Conservation (phyloP, 1,139 yeast species). For the Protomyces lactucae-debilis region DNA sequence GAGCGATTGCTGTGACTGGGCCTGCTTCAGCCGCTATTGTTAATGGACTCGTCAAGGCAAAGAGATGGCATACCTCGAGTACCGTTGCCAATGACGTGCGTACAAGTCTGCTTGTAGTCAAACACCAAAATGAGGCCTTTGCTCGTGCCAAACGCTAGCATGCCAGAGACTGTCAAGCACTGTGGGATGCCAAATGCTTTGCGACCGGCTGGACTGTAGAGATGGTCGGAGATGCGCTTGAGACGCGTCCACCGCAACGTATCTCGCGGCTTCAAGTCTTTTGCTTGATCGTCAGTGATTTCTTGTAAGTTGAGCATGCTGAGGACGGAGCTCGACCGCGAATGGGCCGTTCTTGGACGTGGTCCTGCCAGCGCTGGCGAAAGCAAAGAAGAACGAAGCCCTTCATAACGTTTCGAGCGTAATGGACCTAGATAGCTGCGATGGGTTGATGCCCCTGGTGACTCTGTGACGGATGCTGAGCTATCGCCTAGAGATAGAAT, state of each 20-base stretch:
- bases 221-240: slow-evolving; percentile 42
- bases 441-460: neutral
- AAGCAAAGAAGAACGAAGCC: slow-evolving; percentile 30
- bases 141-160: slow-evolving; percentile 59
- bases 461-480: neutral
- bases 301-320: slow-evolving; percentile 28
- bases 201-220: slow-evolving; percentile 43
- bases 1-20: slow-evolving; percentile 46
- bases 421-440: slow-evolving; percentile 26
- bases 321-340: slow-evolving; percentile 26
- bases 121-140: slow-evolving; percentile 57
- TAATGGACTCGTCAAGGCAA: neutral
- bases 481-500: neutral
- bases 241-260: slow-evolving; percentile 47
- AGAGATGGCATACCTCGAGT: slow-evolving; percentile 30
- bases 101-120: slow-evolving; percentile 56
- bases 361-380: slow-evolving; percentile 30
- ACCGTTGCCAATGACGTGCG: slow-evolving; percentile 42
- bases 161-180: slow-evolving; percentile 48
- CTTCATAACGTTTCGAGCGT: slow-evolving; percentile 29
- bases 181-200: slow-evolving; percentile 51
- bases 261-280: slow-evolving; percentile 35
- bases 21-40: slow-evolving; percentile 40
- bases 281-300: slow-evolving; percentile 23
- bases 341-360: slow-evolving; percentile 27